These are phyloP conservation scores for Colletotrichum sojae DNA, from an alignment of 2,329 filamentous ascomycete species.

Conservation along the genomic window DNA sequence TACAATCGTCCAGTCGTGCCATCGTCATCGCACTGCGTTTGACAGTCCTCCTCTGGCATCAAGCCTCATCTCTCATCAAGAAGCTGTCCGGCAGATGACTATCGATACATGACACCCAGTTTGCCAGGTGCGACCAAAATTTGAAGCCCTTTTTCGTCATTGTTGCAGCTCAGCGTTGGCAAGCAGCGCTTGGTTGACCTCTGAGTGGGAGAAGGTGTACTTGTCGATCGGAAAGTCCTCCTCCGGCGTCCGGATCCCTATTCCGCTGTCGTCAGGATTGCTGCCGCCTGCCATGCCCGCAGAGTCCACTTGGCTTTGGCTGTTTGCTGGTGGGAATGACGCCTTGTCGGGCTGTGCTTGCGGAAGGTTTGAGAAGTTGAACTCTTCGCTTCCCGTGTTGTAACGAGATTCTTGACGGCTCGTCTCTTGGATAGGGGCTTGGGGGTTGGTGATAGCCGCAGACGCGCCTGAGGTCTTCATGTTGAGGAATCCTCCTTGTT, in stretches of 20 bases:
- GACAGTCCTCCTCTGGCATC: slow-evolving; percentile 38
- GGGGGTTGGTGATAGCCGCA: slow-evolving; percentile 50
- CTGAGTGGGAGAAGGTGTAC: slow-evolving; percentile 61
- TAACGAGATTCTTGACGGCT: slow-evolving; percentile 56
- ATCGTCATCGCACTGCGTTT: slow-evolving; percentile 40
- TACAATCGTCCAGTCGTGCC: slow-evolving; percentile 44
- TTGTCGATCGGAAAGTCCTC: slow-evolving; percentile 75
- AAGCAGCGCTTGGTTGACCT: slow-evolving; percentile 52
- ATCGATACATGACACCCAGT: slow-evolving; percentile 38
- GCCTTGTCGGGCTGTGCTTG: slow-evolving; percentile 66
- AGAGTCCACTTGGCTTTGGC: slow-evolving; percentile 58
- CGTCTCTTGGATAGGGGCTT: slow-evolving; percentile 53
- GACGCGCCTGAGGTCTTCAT: slow-evolving; percentile 60
- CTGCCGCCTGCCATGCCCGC: slow-evolving; percentile 60
- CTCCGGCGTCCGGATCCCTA: slow-evolving; percentile 78
- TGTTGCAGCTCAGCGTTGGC: slow-evolving; percentile 48
- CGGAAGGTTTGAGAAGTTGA: slow-evolving; percentile 59
- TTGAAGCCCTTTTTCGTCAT: slow-evolving; percentile 23
- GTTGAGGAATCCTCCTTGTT: slow-evolving; percentile 89
- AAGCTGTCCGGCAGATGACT: slow-evolving; percentile 31
- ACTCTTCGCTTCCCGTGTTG: slow-evolving; percentile 62
- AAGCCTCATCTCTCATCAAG: slow-evolving; percentile 18
- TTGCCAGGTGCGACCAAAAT: slow-evolving; percentile 33
- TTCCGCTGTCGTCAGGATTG: slow-evolving; percentile 77
- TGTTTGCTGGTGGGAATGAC: slow-evolving; percentile 63